phyloP scores from a whole-genome alignment of 2,329 filamentous ascomycete genomes.

The Fusarium proliferatum region DNA sequence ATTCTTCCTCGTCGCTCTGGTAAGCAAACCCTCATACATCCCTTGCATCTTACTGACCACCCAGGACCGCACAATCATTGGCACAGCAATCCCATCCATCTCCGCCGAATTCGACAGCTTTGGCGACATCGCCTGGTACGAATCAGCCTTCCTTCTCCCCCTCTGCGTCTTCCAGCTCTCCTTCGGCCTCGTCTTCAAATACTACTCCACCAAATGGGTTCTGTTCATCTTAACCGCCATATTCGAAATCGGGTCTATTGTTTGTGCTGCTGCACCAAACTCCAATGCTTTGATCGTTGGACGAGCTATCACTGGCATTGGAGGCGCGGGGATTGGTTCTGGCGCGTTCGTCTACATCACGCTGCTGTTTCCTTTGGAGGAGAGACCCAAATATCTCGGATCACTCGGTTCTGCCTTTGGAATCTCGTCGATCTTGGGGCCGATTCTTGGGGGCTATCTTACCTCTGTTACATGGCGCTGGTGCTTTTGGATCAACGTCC shows the following conservation, averaged over 20 bases:
- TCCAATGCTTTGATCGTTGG: constrained; percentile 22
- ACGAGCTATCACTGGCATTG: constrained; percentile 18
- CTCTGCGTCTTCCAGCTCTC: constrained; percentile 31
- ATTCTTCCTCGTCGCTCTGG: constrained; percentile 23
- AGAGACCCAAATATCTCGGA: constrained; percentile 21
- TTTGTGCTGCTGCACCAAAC: constrained; percentile 16
- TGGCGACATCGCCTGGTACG: constrained; percentile 28
- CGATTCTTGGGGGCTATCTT: constrained; percentile 23
- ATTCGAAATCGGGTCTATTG: constrained; percentile 16
- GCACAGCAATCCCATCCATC: constrained; percentile 26
- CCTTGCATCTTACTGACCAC: accelerated
- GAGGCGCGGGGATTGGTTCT: constrained; percentile 24
- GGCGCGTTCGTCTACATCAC: constrained; percentile 19
- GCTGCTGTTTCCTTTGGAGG: constrained; percentile 1
- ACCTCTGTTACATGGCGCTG: constrained; percentile 25
- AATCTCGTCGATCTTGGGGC: constrained; percentile 8
- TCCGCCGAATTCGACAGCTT: constrained; percentile 29
- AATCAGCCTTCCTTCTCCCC: constrained; percentile 23
- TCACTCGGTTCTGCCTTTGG: neutral
- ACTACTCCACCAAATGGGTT: constrained; percentile 27
- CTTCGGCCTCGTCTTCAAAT: constrained; percentile 24
- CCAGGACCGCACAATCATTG: constrained; percentile 26
- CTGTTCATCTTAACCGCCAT: constrained; percentile 1
- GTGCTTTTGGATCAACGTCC: constrained; percentile 34
- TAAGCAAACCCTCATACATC: accelerated